Conservation (phyloP, 176 grass and related monocot genomes). For the Triticum timopheevii region DNA sequence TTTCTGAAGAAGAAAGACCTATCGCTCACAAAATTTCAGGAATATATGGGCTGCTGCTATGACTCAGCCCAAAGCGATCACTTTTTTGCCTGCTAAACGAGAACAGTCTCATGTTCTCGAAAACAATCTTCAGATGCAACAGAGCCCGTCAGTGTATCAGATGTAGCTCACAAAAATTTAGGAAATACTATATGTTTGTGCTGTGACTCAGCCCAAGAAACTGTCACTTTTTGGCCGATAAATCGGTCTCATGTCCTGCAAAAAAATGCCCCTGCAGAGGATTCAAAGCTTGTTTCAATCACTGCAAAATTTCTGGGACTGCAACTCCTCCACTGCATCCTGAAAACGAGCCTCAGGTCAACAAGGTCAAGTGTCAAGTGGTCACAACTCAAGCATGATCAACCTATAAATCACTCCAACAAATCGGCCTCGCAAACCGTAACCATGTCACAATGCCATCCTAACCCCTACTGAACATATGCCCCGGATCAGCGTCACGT, state of each 20-base stretch:
- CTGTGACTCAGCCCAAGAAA: not conserved
- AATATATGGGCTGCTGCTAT: not conserved
- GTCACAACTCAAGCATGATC: slow-evolving; percentile 38
- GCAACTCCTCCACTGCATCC: slow-evolving; percentile 8
- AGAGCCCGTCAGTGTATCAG: no score
- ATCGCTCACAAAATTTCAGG: not conserved
- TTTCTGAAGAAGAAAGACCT: not conserved
- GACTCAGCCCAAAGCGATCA: not conserved
- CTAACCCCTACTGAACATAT: slow-evolving; percentile 29
- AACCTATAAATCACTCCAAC: slow-evolving; percentile 8
- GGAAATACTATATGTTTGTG: not conserved
- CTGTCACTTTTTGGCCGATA: not conserved
- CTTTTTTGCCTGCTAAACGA: not conserved
- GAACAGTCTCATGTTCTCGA: not conserved
- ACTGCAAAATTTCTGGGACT: not conserved
- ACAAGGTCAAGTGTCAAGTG: not conserved
- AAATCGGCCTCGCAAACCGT: not conserved
- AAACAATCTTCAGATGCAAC: not conserved
- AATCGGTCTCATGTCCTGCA: not conserved
- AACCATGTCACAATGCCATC: not conserved
- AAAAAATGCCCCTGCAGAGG: not conserved
- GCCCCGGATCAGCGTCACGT: not conserved
- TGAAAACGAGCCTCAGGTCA: not conserved
- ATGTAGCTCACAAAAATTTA: no score
- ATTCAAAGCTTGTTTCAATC: not conserved